Conservation (phyloP, 305 asterid species). For the Solanum chacoense region DNA sequence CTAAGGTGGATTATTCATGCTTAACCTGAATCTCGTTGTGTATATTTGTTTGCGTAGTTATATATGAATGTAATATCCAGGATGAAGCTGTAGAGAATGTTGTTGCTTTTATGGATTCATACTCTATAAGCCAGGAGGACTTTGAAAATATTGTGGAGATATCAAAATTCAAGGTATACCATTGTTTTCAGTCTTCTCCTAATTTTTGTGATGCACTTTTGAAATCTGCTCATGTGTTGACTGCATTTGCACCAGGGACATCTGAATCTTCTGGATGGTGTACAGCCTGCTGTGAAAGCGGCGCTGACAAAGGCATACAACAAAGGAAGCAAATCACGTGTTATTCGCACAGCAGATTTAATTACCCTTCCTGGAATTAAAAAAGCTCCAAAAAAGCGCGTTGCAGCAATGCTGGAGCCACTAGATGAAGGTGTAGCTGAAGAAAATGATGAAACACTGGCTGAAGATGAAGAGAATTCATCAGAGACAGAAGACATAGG, state of each 20-base stretch:
- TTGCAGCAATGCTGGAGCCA: conserved; percentile 95
- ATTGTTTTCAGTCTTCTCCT: background rate
- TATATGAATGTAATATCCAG: conserved; percentile 29
- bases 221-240: background rate
- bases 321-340: conserved; percentile 85
- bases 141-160: conserved; percentile 71
- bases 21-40: background rate
- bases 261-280: conserved; percentile 74
- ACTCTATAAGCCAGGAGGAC: conserved; percentile 86
- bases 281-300: conserved; percentile 81
- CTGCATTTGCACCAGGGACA: conserved; percentile 43
- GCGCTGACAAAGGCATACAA: conserved; percentile 90
- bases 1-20: conserved; percentile 47
- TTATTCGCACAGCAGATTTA: conserved; percentile 73
- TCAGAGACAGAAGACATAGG: conserved; percentile 76
- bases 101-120: conserved; percentile 81
- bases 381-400: conserved; percentile 83
- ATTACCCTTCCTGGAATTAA: conserved; percentile 79
- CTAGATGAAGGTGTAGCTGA: conserved; percentile 39
- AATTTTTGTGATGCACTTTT: background rate
- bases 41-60: background rate
- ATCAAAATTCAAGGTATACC: conserved; percentile 70
- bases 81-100: conserved; percentile 92
- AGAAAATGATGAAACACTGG: conserved; percentile 31
- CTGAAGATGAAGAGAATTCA: conserved; percentile 60